Percentiles rank a stretch among this genome's conserved stretches.
These are phyloP conservation scores for Alternaria solani DNA, from an alignment of 2,329 filamentous ascomycete genomes.

Conservation along the genomic window DNA sequence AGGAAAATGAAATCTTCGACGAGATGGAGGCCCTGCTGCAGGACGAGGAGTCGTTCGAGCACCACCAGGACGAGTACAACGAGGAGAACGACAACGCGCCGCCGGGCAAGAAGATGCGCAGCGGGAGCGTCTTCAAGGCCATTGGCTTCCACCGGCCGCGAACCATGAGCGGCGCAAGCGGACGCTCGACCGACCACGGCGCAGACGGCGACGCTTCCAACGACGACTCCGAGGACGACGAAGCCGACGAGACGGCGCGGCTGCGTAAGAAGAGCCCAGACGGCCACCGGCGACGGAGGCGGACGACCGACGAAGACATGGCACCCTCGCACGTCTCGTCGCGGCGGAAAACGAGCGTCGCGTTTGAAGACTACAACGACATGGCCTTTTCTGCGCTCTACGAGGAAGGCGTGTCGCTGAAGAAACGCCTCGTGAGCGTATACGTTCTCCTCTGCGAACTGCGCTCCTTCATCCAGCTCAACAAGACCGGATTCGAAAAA, in stretches of 20 bases:
- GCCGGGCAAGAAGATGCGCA: slow-evolving; percentile 51
- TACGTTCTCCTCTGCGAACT: slow-evolving; percentile 95
- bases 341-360: slow-evolving; percentile 68
- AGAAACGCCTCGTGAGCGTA: slow-evolving; percentile 85
- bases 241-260: slow-evolving; percentile 60
- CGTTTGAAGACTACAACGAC: slow-evolving; percentile 81
- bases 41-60: slow-evolving; percentile 75
- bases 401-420: slow-evolving; percentile 80
- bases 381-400: slow-evolving; percentile 74
- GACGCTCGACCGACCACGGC: slow-evolving; percentile 48
- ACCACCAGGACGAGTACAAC: slow-evolving; percentile 56
- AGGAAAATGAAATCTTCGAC: slow-evolving; percentile 85
- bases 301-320: slow-evolving; percentile 60
- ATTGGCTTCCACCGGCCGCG: slow-evolving; percentile 57
- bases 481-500: slow-evolving; percentile 95
- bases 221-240: slow-evolving; percentile 64
- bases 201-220: slow-evolving; percentile 60
- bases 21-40: slow-evolving; percentile 80
- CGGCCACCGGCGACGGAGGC: slow-evolving; percentile 36
- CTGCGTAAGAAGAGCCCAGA: slow-evolving; percentile 53
- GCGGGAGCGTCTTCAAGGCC: slow-evolving; percentile 62
- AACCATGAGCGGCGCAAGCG: slow-evolving; percentile 54
- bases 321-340: slow-evolving; percentile 69
- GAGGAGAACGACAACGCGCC: slow-evolving; percentile 50
- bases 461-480: slow-evolving; percentile 94